phyloP scores from a whole-genome alignment of 208 protist species.

The Wallacemonas sp. region DNA sequence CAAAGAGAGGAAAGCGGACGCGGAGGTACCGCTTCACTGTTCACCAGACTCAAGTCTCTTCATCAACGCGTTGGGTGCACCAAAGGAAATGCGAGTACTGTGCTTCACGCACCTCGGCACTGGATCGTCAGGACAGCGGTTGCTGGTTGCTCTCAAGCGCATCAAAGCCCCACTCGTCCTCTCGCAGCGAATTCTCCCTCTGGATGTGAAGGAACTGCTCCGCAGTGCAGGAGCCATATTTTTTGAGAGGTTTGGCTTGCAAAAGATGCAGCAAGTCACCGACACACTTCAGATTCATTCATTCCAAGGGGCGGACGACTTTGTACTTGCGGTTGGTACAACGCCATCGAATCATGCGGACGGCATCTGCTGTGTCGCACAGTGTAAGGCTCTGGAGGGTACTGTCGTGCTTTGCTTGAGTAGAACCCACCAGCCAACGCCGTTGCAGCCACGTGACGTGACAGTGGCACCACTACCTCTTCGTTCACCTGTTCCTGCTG shows the following conservation, averaged over 20 bases:
- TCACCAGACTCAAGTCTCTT: not conserved
- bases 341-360: not conserved
- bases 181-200: not conserved
- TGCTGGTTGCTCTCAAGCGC: not conserved
- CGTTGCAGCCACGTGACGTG: not conserved
- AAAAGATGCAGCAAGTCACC: not conserved
- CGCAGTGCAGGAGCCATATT: not conserved
- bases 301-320: not conserved
- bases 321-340: not conserved
- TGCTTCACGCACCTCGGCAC: not conserved
- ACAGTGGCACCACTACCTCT: not conserved
- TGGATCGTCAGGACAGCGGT: not conserved
- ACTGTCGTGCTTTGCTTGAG: not conserved
- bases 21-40: not conserved
- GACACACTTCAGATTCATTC: not conserved
- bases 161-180: not conserved
- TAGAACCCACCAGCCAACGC: not conserved
- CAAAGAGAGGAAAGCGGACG: not conserved
- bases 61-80: not conserved
- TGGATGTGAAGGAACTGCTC: constrained; percentile 15
- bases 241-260: constrained; percentile 17
- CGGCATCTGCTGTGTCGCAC: not conserved
- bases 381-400: not conserved
- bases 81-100: not conserved
- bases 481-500: not conserved